These are phyloP conservation scores for Viridothelium virens DNA, from an alignment of 495 filamentous ascomycete genomes.

Conservation along the genomic window DNA sequence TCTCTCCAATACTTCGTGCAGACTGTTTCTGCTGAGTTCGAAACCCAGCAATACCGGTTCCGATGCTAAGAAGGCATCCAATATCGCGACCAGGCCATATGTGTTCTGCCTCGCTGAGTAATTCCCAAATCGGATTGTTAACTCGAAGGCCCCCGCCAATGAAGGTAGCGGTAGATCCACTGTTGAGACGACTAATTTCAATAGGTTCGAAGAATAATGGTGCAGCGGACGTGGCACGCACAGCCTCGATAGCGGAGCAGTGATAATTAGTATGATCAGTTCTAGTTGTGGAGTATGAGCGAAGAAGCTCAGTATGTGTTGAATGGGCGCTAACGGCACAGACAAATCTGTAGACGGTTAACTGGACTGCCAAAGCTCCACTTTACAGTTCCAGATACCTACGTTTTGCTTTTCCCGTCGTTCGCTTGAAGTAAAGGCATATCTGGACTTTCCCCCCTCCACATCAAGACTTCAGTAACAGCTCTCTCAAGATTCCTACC, in stretches of 20 bases:
- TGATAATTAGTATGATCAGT: not conserved
- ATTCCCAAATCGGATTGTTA: not conserved
- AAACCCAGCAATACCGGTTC: constrained; percentile 1
- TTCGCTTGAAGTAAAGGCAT: not conserved
- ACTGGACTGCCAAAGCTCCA: not conserved
- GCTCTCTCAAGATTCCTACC: not conserved
- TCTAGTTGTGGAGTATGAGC: not conserved
- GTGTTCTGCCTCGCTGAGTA: not conserved
- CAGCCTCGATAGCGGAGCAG: not conserved
- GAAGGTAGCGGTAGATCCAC: not conserved
- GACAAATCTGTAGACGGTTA: not conserved
- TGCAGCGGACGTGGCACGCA: not conserved
- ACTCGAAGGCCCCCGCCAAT: not conserved
- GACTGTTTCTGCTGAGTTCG: not conserved
- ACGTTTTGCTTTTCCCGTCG: not conserved
- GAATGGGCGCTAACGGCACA: not conserved
- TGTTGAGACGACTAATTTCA: not conserved
- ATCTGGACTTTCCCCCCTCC: not conserved
- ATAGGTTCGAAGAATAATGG: not conserved
- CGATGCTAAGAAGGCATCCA: not conserved
- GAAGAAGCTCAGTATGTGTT: not conserved
- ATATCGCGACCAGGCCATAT: constrained; percentile 1
- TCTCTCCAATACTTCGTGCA: constrained; percentile 4
- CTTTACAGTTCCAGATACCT: not conserved
- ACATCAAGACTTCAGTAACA: not conserved